Percentiles rank a stretch among this genome's conserved stretches.
These are phyloP conservation scores for Cystofilobasidium macerans DNA, from an alignment of 768 basidiomycete genomes.

Conservation along the genomic window DNA sequence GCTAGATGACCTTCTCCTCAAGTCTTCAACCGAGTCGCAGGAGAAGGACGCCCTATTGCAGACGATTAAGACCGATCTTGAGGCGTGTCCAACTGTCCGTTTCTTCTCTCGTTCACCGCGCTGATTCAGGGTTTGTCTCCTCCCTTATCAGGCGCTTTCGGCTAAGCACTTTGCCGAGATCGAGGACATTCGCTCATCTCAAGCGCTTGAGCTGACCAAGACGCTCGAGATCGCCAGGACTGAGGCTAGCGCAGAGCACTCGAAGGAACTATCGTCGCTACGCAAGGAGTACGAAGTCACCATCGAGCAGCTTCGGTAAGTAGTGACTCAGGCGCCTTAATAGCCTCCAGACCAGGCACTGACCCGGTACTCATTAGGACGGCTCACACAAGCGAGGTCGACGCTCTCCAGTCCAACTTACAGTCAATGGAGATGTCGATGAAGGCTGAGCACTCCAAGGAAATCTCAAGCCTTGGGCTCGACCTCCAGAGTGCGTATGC, in stretches of 20 bases:
- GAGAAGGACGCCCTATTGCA: constrained; percentile 8
- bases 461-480: not conserved
- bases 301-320: constrained; percentile 21
- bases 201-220: constrained; percentile 16
- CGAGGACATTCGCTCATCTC: constrained; percentile 1
- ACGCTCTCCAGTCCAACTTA: constrained; percentile 7
- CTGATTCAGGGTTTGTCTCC: no score
- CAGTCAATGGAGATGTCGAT: constrained; percentile 11
- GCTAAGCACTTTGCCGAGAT: constrained; percentile 11
- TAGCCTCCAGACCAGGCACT: not conserved
- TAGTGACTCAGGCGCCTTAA: no score
- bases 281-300: constrained; percentile 20
- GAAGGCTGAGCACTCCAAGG: constrained; percentile 13
- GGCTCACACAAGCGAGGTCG: constrained; percentile 14
- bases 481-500: constrained; percentile 6
- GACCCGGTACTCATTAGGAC: not conserved
- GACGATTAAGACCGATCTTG: not conserved
- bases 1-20: not conserved
- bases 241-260: constrained; percentile 17
- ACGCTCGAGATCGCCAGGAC: constrained; percentile 8
- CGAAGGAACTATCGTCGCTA: not conserved
- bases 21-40: not conserved
- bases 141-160: not conserved
- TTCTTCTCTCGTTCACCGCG: no score
- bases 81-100: not conserved